Conservation (phyloP, 257 asterid genomes). For the Solanum phureja region DNA sequence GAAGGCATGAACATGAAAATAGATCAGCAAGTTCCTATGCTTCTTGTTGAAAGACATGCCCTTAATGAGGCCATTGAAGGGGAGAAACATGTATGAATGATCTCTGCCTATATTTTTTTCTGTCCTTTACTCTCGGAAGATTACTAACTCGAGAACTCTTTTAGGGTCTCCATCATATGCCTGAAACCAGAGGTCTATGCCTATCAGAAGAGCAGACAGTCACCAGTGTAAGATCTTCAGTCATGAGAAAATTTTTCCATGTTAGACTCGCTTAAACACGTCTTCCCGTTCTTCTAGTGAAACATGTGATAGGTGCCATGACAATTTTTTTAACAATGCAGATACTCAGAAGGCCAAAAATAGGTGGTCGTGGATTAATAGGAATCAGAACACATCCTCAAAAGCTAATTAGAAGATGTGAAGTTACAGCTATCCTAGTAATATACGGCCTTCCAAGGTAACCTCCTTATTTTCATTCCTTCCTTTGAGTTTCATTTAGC, state of each 20-base stretch:
- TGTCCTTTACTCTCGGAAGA: neutral
- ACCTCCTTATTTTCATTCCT: neutral
- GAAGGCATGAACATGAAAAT: conserved; percentile 99
- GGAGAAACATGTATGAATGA: conserved; percentile 61
- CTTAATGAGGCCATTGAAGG: conserved; percentile 98
- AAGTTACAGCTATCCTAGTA: conserved; percentile 94
- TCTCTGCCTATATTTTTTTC: neutral
- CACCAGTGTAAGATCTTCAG: conserved; percentile 54
- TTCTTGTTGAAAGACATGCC: conserved; percentile 91
- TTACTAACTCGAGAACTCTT: neutral
- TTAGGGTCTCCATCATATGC: conserved; percentile 96
- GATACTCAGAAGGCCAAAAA: conserved; percentile 73
- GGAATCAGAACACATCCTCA: conserved; percentile 85
- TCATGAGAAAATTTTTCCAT: neutral
- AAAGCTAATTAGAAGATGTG: conserved; percentile 74
- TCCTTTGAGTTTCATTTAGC: neutral
- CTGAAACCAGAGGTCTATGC: conserved; percentile 96
- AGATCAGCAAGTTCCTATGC: conserved; percentile 89
- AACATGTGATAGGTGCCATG: neutral
- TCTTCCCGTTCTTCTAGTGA: neutral
- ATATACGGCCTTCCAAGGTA: conserved; percentile 97
- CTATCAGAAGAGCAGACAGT: conserved; percentile 97
- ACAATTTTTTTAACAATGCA: conserved; percentile 11
- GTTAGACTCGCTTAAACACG: neutral
- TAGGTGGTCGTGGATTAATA: conserved; percentile 65